Evolutionary conservation across 768 basidiomycete genomes (phyloP), one percentile per base, ranked within the genome.

Genomic region (Phanerochaete carnosa): DNA sequence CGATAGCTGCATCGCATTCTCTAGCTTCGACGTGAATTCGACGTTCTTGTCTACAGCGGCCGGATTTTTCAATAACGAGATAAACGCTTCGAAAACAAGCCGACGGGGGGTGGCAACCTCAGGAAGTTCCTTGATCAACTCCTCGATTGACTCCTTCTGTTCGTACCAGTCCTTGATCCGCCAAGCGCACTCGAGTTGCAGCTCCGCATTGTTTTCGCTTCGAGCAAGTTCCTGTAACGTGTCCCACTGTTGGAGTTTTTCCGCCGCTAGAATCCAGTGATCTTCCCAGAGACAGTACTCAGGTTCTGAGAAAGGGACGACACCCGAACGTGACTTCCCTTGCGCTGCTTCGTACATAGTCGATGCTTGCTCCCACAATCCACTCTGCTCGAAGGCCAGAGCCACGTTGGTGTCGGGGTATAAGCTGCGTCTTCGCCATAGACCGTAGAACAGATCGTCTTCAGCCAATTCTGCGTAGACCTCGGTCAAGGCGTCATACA

Each of bases 221-320:
- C 87, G 87, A 1, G 94, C 94, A 22, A 99, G 83, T 55, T 99
- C 97, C 63, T 91, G 85, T 3, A 99, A 81, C 23, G 90, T 84
- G 61, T 99, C 97, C 97, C 97, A 99, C 63, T 97, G 92, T 70
- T 98, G 97, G 19, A 99, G 79, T 73, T 99, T 99, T 76, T 96
- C 93, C 0, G 94, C 89, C 1, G 95, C 83, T 8, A 95, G 77
- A 61, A 99, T 91, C 96, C 97, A 99, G 72, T 99, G 97, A 71
- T 99, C 97, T 68, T 99, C 97, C 97, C 97, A 99, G 22, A 99
- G 78, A 67, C 92, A 94, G 72, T 95, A 98, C 72, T 99, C 97
- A 1, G 90, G 81, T 72, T 99, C 97, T 13, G 91, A 89, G 77
- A 95, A 98, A 1, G 95, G 87, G 56, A 97, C 85, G 6, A 83